These are phyloP conservation scores for Rosa hybrid DNA, from an alignment of 331 rosid species.

Conservation along the genomic window DNA sequence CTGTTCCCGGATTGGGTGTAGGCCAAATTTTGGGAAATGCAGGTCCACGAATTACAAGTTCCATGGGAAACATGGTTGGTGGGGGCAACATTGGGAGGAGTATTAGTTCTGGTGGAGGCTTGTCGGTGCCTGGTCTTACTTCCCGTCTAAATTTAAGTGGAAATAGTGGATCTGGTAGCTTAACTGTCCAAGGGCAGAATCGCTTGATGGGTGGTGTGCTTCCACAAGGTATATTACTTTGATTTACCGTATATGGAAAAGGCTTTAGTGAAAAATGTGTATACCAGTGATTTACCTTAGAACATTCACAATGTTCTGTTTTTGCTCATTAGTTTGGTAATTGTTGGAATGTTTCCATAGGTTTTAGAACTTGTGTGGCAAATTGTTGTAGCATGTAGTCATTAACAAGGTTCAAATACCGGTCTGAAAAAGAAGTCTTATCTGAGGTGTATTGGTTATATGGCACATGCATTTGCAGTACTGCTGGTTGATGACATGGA, in stretches of 20 bases:
- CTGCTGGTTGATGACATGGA: neutral
- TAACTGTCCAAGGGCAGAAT: slow-evolving; percentile 88
- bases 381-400: neutral
- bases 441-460: neutral
- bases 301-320: neutral
- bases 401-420: neutral
- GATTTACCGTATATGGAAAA: slow-evolving; percentile 11
- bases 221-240: slow-evolving; percentile 73
- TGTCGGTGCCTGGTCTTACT: slow-evolving; percentile 82
- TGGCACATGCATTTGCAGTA: slow-evolving; percentile 2
- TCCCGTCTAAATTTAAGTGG: slow-evolving; percentile 78
- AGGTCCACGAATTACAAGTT: slow-evolving; percentile 89
- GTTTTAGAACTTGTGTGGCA: neutral
- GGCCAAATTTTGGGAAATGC: slow-evolving; percentile 94
- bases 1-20: slow-evolving; percentile 97
- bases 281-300: slow-evolving; percentile 7
- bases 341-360: neutral
- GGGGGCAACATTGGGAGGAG: slow-evolving; percentile 46
- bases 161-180: slow-evolving; percentile 84
- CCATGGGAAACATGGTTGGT: slow-evolving; percentile 97
- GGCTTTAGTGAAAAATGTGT: neutral
- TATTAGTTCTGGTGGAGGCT: slow-evolving; percentile 75
- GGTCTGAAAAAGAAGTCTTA: neutral
- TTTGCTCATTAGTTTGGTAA: slow-evolving; percentile 9
- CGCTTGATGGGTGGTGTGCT: slow-evolving; percentile 84